A percentile compares a stretch with the other conserved stretches of the same genome.
Conservation (phyloP, 1,284 basidiomycete genomes). For the Exobasidium cylindrosporum region DNA sequence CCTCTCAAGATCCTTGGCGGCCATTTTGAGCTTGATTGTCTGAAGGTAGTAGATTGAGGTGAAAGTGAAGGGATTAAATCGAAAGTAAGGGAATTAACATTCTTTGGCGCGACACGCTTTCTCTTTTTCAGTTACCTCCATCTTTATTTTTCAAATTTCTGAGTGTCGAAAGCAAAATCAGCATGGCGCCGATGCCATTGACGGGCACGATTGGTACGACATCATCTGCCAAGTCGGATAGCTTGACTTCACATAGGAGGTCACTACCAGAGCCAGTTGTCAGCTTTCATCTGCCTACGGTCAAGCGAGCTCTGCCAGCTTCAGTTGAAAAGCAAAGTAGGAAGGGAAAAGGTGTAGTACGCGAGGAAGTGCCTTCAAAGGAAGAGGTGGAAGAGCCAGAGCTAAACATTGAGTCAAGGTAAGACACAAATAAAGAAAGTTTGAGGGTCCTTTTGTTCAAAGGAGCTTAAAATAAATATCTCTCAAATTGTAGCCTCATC, state of each 20-base stretch:
- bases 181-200: conserved; percentile 12
- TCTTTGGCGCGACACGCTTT: neutral
- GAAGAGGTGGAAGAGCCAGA: neutral
- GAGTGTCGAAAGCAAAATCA: neutral
- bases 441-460: conserved; percentile 8
- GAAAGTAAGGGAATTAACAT: neutral
- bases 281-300: conserved; percentile 3
- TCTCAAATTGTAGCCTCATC: conserved; percentile 27
- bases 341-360: neutral
- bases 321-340: neutral
- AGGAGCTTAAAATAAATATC: too few relatives aligned
- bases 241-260: neutral
- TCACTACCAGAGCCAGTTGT: conserved; percentile 4
- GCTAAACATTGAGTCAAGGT: neutral
- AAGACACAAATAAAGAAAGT: neutral
- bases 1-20: neutral
- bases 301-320: neutral
- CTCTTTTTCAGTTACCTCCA: neutral
- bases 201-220: conserved; percentile 11
- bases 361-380: neutral
- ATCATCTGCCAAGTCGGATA: conserved; percentile 2
- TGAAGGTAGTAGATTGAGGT: neutral
- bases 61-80: neutral
- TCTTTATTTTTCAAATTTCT: neutral
- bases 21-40: neutral